phyloP scores from a whole-genome alignment of 2,329 filamentous ascomycete genomes.

The Cercospora sp. region DNA sequence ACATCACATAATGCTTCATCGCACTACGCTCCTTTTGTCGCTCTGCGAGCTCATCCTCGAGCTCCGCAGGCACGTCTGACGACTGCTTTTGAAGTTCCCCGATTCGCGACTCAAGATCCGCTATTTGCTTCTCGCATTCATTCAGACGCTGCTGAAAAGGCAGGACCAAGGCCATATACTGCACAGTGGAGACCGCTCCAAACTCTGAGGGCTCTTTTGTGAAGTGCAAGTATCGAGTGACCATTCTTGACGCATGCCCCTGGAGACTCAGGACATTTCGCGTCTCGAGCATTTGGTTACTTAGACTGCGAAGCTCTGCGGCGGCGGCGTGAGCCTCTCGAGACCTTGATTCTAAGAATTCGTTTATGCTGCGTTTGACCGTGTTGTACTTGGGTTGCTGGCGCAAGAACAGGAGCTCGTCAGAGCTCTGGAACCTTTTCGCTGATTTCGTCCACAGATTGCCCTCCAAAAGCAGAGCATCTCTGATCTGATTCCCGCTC shows the following conservation, averaged over 20 bases:
- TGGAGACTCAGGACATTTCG: background rate
- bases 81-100: background rate
- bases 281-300: background rate
- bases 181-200: background rate
- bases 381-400: conserved; percentile 17
- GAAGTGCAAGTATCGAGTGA: conserved; percentile 24
- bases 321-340: conserved; percentile 14
- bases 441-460: conserved; percentile 17
- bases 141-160: background rate
- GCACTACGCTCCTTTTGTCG: background rate
- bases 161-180: conserved; percentile 11
- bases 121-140: background rate
- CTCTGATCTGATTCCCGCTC: background rate
- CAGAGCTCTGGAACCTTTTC: conserved; percentile 6
- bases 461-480: conserved; percentile 3
- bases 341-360: conserved; percentile 18
- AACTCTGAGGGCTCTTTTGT: conserved; percentile 12
- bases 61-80: background rate
- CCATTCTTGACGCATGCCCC: conserved; percentile 18
- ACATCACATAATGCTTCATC: background rate
- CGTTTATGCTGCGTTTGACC: conserved; percentile 16
- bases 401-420: conserved; percentile 20
- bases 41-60: background rate
- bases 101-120: background rate
- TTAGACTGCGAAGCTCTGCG: background rate